Evolutionary conservation across 108 stramenopile species (phyloP).

Genomic region (Cylindrotheca fusiformis): DNA sequence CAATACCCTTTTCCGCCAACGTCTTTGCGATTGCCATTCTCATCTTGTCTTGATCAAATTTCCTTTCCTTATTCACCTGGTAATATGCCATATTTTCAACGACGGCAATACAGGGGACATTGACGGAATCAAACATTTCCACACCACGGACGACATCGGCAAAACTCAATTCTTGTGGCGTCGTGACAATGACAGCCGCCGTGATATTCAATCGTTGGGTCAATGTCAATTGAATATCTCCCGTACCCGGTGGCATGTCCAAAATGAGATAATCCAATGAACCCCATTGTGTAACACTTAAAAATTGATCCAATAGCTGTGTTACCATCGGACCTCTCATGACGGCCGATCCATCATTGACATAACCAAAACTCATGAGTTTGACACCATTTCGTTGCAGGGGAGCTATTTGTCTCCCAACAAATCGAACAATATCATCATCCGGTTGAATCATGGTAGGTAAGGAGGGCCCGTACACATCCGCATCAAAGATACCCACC

Average conservation of each 20-base stretch:
- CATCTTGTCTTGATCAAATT: conserved; percentile 38
- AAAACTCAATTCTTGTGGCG: conserved; percentile 93
- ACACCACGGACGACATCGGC: conserved; percentile 96
- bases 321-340: conserved; percentile 91
- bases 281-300: conserved; percentile 94
- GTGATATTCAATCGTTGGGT: conserved; percentile 89
- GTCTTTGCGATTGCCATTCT: conserved; percentile 31
- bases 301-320: conserved; percentile 91
- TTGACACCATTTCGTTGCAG: conserved; percentile 75
- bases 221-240: conserved; percentile 96
- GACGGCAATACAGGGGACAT: conserved; percentile 92
- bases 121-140: conserved; percentile 93
- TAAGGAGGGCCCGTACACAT: conserved; percentile 93
- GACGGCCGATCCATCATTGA: conserved; percentile 81
- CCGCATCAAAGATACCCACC: conserved; percentile 96
- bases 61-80: conserved; percentile 38
- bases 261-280: conserved; percentile 94
- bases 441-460: conserved; percentile 84
- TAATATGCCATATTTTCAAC: conserved; percentile 99
- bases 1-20: conserved; percentile 36
- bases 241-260: conserved; percentile 99
- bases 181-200: conserved; percentile 97
- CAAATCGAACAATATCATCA: conserved; percentile 71
- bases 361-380: conserved; percentile 91
- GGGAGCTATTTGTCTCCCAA: conserved; percentile 78